Evolutionary conservation across 2,329 filamentous ascomycete genomes (phyloP).

Genomic region (Hypocreales sp.): DNA sequence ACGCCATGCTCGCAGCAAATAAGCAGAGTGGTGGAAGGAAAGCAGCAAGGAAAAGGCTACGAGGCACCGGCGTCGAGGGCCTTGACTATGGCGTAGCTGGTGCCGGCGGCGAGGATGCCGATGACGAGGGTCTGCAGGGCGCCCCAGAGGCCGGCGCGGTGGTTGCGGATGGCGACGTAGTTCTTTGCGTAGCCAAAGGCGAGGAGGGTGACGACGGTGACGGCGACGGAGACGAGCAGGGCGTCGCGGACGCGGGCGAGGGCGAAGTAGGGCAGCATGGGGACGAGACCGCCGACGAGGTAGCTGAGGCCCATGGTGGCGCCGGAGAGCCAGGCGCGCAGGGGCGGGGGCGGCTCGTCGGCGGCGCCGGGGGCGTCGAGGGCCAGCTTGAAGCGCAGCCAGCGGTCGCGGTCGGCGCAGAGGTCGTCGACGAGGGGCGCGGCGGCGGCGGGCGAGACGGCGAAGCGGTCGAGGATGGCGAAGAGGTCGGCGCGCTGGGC

Average conservation of each 20-base stretch:
- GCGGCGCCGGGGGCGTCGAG: constrained; percentile 36
- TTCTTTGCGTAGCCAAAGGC: constrained; percentile 53
- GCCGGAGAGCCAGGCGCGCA: constrained; percentile 37
- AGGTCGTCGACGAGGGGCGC: constrained; percentile 33
- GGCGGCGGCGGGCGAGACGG: constrained; percentile 25
- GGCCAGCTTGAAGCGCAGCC: constrained; percentile 44
- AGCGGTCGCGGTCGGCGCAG: constrained; percentile 28
- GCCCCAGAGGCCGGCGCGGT: constrained; percentile 38
- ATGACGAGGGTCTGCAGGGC: constrained; percentile 50
- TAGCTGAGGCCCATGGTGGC: constrained; percentile 54
- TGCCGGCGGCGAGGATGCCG: constrained; percentile 48
- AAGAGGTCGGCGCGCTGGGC: constrained; percentile 31
- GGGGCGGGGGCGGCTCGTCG: constrained; percentile 22
- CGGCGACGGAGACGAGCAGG: constrained; percentile 41
- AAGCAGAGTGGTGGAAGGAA: neutral
- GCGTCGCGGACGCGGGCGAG: constrained; percentile 27
- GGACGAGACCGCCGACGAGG: constrained; percentile 55
- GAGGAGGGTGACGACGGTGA: constrained; percentile 46
- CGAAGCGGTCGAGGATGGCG: constrained; percentile 33
- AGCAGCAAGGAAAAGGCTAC: neutral
- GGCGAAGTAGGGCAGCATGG: constrained; percentile 55
- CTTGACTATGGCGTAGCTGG: constrained; percentile 47
- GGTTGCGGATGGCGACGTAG: constrained; percentile 32
- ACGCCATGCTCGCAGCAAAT: constrained; percentile 4
- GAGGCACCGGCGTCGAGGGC: constrained; percentile 25